Percentiles rank a stretch among this genome's conserved stretches.
phyloP scores from a whole-genome alignment of 2,329 filamentous ascomycete genomes.

The Paraconiothyrium sp. region DNA sequence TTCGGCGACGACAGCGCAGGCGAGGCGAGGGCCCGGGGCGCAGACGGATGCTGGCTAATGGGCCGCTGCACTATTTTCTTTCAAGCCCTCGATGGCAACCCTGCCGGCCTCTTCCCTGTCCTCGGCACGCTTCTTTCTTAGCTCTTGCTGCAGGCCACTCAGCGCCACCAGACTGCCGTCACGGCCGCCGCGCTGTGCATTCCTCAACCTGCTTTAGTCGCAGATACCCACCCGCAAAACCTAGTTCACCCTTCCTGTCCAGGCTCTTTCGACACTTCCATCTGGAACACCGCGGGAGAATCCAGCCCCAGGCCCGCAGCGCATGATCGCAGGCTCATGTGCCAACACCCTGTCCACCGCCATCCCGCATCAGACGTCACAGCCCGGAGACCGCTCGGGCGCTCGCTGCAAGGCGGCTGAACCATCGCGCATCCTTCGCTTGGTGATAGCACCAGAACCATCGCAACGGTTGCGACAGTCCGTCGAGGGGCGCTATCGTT shows the following conservation, averaged over 20 bases:
- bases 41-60: conserved; percentile 17
- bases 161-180: conserved; percentile 22
- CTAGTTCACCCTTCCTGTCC: conserved; percentile 10
- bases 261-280: conserved; percentile 5
- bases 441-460: conserved; percentile 1
- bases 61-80: conserved; percentile 14
- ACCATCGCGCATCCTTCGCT: conserved; percentile 19
- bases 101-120: conserved; percentile 9
- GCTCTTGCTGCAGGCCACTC: conserved; percentile 21
- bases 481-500: neutral
- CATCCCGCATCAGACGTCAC: conserved; percentile 23
- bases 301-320: conserved; percentile 5
- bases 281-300: conserved; percentile 4
- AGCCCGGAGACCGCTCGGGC: conserved; percentile 20
- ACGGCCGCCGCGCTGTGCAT: conserved; percentile 20
- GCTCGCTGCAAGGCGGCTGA: conserved; percentile 22
- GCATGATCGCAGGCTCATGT: conserved; percentile 19
- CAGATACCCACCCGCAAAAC: conserved; percentile 20
- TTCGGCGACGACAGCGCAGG: conserved; percentile 1
- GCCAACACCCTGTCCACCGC: conserved; percentile 16
- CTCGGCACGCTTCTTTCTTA: conserved; percentile 19
- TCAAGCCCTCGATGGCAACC: conserved; percentile 15
- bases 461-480: neutral
- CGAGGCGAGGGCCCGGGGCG: conserved; percentile 1
- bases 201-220: conserved; percentile 24